A percentile compares a stretch with the other conserved stretches of the same genome.
Conservation (phyloP, 306 rosid genomes). For the Pyrus communis region DNA sequence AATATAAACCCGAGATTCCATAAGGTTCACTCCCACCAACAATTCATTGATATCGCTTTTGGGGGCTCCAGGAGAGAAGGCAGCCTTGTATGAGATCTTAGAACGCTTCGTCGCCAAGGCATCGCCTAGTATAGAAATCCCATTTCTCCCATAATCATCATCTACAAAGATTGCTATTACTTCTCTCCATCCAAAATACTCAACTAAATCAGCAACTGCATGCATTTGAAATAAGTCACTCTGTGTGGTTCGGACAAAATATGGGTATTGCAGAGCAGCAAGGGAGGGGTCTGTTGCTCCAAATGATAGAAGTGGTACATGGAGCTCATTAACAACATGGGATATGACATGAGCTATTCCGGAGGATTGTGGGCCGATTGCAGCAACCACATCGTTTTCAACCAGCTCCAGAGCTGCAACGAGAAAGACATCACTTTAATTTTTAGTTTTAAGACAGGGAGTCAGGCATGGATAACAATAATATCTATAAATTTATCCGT, state of each 20-base stretch:
- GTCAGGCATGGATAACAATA: conserved; percentile 8
- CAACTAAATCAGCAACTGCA: conserved; percentile 72
- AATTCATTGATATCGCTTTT: conserved; percentile 30
- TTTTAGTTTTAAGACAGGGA: background rate
- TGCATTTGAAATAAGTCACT: conserved; percentile 74
- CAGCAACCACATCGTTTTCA: conserved; percentile 64
- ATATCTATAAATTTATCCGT: background rate
- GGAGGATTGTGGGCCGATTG: conserved; percentile 91
- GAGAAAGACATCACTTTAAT: conserved; percentile 15
- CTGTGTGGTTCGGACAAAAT: conserved; percentile 68
- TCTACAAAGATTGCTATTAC: conserved; percentile 76
- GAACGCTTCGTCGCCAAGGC: conserved; percentile 63
- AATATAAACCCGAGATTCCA: conserved; percentile 91
- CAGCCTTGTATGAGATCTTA: conserved; percentile 72
- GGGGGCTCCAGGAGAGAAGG: conserved; percentile 46
- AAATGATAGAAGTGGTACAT: conserved; percentile 78
- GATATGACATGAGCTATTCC: conserved; percentile 86
- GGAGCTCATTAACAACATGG: conserved; percentile 86
- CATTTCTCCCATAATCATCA: conserved; percentile 78
- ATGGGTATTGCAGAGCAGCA: conserved; percentile 71
- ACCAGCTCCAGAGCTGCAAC: conserved; percentile 80
- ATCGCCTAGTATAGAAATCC: conserved; percentile 63
- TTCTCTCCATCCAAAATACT: conserved; percentile 61
- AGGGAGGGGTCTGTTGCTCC: conserved; percentile 87
- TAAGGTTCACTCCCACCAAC: conserved; percentile 53